Evolutionary conservation across 805 yeast genomes (phyloP).

Genomic region (Ogataea dorogensis): DNA sequence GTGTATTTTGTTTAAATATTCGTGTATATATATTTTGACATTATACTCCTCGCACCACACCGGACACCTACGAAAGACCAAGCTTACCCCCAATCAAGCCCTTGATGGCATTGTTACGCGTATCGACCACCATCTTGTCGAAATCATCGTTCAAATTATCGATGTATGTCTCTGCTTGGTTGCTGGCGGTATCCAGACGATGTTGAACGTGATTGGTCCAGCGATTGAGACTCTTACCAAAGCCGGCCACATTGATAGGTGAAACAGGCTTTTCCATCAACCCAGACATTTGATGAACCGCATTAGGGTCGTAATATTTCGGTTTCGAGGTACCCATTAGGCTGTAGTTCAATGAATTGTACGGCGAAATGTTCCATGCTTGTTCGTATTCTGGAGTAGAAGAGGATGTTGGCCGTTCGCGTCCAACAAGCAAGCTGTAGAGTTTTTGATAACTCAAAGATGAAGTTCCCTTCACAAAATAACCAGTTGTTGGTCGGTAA

Average conservation of each 20-base stretch:
- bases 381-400: constrained; percentile 48
- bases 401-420: constrained; percentile 55
- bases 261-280: constrained; percentile 20
- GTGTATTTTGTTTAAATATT: constrained; percentile 4
- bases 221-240: constrained; percentile 19
- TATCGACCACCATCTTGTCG: constrained; percentile 30
- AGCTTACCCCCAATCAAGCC: constrained; percentile 27
- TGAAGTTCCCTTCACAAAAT: constrained; percentile 81
- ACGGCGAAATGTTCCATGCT: constrained; percentile 46
- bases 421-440: constrained; percentile 69
- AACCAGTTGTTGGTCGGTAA: constrained; percentile 74
- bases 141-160: constrained; percentile 32
- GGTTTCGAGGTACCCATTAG: constrained; percentile 31
- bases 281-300: constrained; percentile 31
- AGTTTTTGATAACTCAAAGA: constrained; percentile 62
- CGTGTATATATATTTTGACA: constrained; percentile 2
- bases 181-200: constrained; percentile 25
- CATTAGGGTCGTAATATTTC: constrained; percentile 33
- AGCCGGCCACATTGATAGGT: constrained; percentile 11
- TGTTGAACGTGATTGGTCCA: constrained; percentile 25
- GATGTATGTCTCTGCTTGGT: constrained; percentile 27
- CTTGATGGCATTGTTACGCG: constrained; percentile 31
- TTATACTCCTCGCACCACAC: constrained; percentile 9
- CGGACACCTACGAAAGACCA: constrained; percentile 17
- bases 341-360: constrained; percentile 33